phyloP scores from a whole-genome alignment of 1,139 yeast genomes.

The Taiozyma sp. region DNA sequence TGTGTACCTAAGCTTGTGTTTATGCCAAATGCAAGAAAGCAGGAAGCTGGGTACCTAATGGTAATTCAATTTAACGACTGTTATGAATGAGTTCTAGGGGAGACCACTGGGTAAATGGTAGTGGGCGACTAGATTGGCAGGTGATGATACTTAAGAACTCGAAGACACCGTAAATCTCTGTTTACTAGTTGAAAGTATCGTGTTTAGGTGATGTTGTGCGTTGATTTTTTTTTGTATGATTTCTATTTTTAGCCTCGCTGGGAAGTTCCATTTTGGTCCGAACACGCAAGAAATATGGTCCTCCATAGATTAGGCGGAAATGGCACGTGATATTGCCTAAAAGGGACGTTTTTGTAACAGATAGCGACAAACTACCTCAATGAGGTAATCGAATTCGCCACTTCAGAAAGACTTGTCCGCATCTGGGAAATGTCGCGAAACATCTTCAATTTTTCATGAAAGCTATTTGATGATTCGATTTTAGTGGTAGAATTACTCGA shows the following conservation, averaged over 20 bases:
- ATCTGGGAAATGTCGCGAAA: background rate
- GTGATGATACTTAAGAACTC: background rate
- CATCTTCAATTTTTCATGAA: background rate
- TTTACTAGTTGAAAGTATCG: background rate
- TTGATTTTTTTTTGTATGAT: background rate
- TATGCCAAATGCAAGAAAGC: background rate
- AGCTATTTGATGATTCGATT: background rate
- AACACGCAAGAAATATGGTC: background rate
- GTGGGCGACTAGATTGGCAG: background rate
- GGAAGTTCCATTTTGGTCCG: background rate
- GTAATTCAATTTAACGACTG: background rate
- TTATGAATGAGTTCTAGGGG: background rate
- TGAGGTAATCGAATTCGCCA: background rate
- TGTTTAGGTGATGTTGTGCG: background rate
- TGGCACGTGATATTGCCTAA: background rate
- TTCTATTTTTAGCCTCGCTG: background rate
- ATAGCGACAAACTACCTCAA: background rate
- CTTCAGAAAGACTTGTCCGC: background rate
- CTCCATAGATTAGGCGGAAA: too few species aligned
- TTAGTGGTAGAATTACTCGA: background rate
- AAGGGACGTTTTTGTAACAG: background rate
- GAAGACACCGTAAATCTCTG: background rate
- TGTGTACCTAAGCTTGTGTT: background rate
- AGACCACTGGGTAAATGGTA: background rate
- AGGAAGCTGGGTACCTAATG: background rate